A percentile compares a stretch with the other conserved stretches of the same genome.
Evolutionary conservation across 345 rosid species (phyloP).

Genomic region (Pugionium cornutum): DNA sequence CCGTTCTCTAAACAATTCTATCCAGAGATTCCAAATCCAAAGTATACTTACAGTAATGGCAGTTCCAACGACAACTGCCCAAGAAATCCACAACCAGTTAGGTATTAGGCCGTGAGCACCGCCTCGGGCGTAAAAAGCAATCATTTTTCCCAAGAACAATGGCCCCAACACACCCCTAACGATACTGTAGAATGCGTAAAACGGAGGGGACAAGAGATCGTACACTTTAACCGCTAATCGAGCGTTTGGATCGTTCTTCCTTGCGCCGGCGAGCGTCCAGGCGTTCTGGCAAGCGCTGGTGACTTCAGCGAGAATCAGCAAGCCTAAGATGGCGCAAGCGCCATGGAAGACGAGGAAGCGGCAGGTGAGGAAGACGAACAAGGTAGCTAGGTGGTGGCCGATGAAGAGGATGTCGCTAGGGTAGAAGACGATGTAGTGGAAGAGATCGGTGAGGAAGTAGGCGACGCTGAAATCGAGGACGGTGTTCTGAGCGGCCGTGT

Average conservation of each 20-base stretch:
- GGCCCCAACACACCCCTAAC: conserved; percentile 78
- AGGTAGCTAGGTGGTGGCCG: conserved; percentile 82
- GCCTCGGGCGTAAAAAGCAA: conserved; percentile 52
- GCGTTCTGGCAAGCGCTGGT: conserved; percentile 91
- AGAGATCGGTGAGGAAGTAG: conserved; percentile 73
- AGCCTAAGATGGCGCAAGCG: conserved; percentile 61
- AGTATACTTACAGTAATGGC: conserved; percentile 75
- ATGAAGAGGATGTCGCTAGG: conserved; percentile 85
- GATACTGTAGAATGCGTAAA: conserved; percentile 64
- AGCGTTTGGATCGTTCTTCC: conserved; percentile 54
- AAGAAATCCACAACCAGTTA: conserved; percentile 86
- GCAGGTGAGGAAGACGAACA: conserved; percentile 85
- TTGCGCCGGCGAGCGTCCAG: conserved; percentile 73
- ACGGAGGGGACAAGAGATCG: conserved; percentile 63
- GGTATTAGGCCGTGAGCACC: conserved; percentile 60
- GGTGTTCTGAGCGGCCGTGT: conserved; percentile 52
- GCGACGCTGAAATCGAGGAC: conserved; percentile 83
- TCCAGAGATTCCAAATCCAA: conserved; percentile 85
- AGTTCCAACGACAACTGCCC: conserved; percentile 65
- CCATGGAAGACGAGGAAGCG: conserved; percentile 72
- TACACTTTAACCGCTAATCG: conserved; percentile 54
- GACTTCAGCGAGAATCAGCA: conserved; percentile 74
- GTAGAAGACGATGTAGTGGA: conserved; percentile 73
- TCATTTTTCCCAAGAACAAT: conserved; percentile 61
- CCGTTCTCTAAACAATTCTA: conserved; percentile 57